phyloP scores from a whole-genome alignment of 176 grass and related monocot genomes.

The Triticum urartu region DNA sequence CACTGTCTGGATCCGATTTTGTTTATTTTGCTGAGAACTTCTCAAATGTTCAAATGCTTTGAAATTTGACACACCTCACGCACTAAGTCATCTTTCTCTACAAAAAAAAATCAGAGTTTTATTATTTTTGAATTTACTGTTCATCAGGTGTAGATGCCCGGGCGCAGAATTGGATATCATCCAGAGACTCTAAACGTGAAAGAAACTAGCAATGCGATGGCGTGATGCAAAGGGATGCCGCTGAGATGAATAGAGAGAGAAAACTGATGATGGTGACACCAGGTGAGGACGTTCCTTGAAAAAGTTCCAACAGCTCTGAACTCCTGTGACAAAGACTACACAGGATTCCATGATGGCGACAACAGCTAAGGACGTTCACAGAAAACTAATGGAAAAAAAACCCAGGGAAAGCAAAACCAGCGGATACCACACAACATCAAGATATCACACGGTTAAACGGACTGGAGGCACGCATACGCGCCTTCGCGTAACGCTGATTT shows the following conservation, averaged over 20 bases:
- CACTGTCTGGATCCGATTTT: no score
- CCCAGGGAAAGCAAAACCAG: background rate
- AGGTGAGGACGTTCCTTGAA: background rate
- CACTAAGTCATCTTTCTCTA: no score
- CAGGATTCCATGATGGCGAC: background rate
- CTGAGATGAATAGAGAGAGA: background rate
- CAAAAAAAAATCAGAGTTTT: no score
- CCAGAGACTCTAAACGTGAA: background rate
- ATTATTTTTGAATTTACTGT: no score
- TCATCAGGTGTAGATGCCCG: no score
- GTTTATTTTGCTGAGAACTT: no score
- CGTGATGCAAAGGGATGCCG: no score
- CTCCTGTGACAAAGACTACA: no score
- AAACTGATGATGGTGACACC: background rate
- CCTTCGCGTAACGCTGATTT: slow-evolving; percentile 1
- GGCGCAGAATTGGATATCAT: no score
- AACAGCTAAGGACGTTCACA: background rate
- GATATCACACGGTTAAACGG: background rate
- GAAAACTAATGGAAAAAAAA: background rate
- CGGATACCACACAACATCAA: background rate
- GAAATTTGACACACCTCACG: no score
- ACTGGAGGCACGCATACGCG: background rate
- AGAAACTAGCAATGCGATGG: background rate
- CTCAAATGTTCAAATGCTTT: no score
- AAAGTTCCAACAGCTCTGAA: background rate